phyloP scores from a whole-genome alignment of 352 stramenopile species.

The Globisporangium heterothallicum region DNA sequence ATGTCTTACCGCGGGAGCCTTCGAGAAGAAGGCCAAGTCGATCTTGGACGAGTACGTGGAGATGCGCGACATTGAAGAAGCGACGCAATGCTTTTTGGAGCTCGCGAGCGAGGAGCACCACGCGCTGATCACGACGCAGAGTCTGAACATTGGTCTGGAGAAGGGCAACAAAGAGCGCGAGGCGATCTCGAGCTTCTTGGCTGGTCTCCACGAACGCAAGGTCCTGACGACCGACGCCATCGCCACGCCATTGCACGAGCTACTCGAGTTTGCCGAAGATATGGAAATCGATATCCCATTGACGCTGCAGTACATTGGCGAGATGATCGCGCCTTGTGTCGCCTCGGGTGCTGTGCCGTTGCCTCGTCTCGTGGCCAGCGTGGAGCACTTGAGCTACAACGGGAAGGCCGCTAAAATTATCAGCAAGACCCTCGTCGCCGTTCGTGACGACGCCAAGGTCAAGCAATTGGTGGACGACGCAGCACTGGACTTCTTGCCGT shows the following conservation, averaged over 20 bases:
- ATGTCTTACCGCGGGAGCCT: slow-evolving; percentile 39
- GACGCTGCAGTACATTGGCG: slow-evolving; percentile 57
- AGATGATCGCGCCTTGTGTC: slow-evolving; percentile 67
- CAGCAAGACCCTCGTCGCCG: slow-evolving; percentile 31
- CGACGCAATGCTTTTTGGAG: slow-evolving; percentile 41
- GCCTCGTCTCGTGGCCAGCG: slow-evolving; percentile 33
- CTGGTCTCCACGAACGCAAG: slow-evolving; percentile 41
- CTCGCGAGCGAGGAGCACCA: slow-evolving; percentile 50
- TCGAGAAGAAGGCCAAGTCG: slow-evolving; percentile 84
- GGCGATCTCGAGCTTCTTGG: slow-evolving; percentile 47
- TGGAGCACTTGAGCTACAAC: slow-evolving; percentile 42
- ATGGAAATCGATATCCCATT: slow-evolving; percentile 81
- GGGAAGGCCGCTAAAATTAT: slow-evolving; percentile 66
- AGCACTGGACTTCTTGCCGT: slow-evolving; percentile 14
- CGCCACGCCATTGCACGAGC: slow-evolving; percentile 33
- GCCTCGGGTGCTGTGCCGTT: slow-evolving; percentile 35
- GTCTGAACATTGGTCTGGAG: slow-evolving; percentile 63
- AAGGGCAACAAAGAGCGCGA: slow-evolving; percentile 61
- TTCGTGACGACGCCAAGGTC: slow-evolving; percentile 39
- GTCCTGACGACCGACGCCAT: slow-evolving; percentile 41
- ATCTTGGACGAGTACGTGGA: slow-evolving; percentile 85
- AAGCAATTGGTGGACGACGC: slow-evolving; percentile 27
- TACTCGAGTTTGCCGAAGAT: slow-evolving; percentile 74
- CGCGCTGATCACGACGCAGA: slow-evolving; percentile 38
- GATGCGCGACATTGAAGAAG: slow-evolving; percentile 82